phyloP scores from a whole-genome alignment of 148 eudicot genomes.

The Fagopyrum esculentum region DNA sequence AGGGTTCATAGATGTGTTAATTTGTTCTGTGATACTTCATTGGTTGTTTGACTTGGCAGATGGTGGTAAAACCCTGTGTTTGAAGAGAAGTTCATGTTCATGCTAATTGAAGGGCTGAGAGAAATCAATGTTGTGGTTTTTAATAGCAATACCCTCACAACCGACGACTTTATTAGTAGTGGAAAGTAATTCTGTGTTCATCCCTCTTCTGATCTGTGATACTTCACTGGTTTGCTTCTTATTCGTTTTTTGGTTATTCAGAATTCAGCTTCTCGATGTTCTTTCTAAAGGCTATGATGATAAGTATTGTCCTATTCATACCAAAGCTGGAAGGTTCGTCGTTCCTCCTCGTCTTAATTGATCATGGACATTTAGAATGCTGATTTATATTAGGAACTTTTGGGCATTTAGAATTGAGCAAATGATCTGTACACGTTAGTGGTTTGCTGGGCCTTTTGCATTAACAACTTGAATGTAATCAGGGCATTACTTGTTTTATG shows the following conservation, averaged over 20 bases:
- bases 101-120: slow-evolving; percentile 70
- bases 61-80: slow-evolving; percentile 86
- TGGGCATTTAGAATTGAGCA: too few relatives aligned
- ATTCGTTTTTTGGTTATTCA: slow-evolving; percentile 15
- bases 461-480: too few relatives aligned
- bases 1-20: background rate
- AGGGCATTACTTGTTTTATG: too few relatives aligned
- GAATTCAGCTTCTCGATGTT: slow-evolving; percentile 70
- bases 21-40: background rate
- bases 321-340: slow-evolving; percentile 70
- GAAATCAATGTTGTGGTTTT: slow-evolving; percentile 62
- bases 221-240: slow-evolving; percentile 7
- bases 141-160: slow-evolving; percentile 78
- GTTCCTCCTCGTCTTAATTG: too few relatives aligned
- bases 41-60: slow-evolving; percentile 23
- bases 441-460: too few relatives aligned
- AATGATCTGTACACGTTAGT: too few relatives aligned
- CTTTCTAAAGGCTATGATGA: slow-evolving; percentile 72
- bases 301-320: slow-evolving; percentile 61
- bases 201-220: background rate
- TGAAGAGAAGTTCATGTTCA: slow-evolving; percentile 80
- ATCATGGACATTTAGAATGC: too few relatives aligned
- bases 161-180: slow-evolving; percentile 80
- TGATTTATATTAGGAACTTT: too few relatives aligned
- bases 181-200: slow-evolving; percentile 54